Conservation (phyloP, 495 filamentous ascomycete species). For the Apodospora peruviana region DNA sequence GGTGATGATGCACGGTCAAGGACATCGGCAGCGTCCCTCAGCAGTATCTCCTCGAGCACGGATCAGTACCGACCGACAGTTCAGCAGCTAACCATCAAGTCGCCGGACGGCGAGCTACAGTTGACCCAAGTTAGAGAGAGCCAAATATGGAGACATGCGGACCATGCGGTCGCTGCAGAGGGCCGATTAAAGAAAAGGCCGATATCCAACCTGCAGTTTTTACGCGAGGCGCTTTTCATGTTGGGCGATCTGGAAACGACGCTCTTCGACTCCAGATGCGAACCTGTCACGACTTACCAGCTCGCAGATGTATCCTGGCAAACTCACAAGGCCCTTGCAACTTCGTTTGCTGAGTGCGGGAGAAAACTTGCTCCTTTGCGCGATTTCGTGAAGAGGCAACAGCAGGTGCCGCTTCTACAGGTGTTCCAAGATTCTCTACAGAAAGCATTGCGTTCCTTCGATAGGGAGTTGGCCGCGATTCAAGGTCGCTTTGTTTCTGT, state of each 20-base stretch:
- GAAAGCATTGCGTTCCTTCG: constrained; percentile 38
- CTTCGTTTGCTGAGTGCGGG: constrained; percentile 34
- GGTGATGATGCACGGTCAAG: constrained; percentile 30
- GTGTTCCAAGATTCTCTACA: constrained; percentile 41
- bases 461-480: constrained; percentile 36
- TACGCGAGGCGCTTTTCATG: constrained; percentile 82
- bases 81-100: constrained; percentile 26
- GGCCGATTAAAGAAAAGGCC: constrained; percentile 34
- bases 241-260: constrained; percentile 72
- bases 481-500: constrained; percentile 40
- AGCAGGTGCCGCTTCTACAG: constrained; percentile 43
- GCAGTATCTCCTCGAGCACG: constrained; percentile 29
- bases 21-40: constrained; percentile 23
- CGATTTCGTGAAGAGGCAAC: constrained; percentile 19
- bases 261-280: constrained; percentile 50
- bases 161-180: constrained; percentile 20
- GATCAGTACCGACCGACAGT: constrained; percentile 33
- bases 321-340: constrained; percentile 33
- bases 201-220: constrained; percentile 65
- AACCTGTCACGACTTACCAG: constrained; percentile 28
- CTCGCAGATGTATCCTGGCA: constrained; percentile 34
- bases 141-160: constrained; percentile 58
- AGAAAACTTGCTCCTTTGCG: constrained; percentile 34
- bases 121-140: constrained; percentile 48
- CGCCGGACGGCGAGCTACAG: constrained; percentile 31